Evolutionary conservation across 768 basidiomycete genomes (phyloP), one percentile per base, ranked within the genome.

Genomic region (Naganishia friedmannii): DNA sequence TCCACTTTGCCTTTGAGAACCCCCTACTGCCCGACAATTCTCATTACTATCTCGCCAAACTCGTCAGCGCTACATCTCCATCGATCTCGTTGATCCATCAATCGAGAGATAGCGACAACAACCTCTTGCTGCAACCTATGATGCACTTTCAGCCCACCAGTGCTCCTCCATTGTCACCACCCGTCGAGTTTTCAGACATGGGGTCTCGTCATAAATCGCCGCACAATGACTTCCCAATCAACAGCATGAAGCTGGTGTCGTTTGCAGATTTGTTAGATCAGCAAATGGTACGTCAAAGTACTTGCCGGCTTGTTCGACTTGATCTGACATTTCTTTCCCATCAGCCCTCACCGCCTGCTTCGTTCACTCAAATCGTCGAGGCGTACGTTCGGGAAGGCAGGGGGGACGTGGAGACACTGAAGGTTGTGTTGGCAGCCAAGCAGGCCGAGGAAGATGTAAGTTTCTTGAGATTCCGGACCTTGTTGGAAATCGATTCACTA

Each of bases 371-470:
- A 75, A 93, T 96, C 53, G 87, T 96, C 29, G 85, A 86, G 46
- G 92, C 93, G 9, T 96, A 94, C 83, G 85, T 86, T 68, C 82
- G 87, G 46, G 90, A 88, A 76, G 93, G 93, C 71, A 91, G 93
- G 71, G 93, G 92, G 53, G 93, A 96, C 84, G 86, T 93, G 28
- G 92, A 94, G 65, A 89, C 94, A 87, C 84, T 96, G 26, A 85
- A 95, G 42, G 87, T 91, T 74, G 90, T 96, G 86, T 84, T 96
- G 60, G 92, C 90, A 71, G 92, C 93, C 77, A 96, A 96, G 84
- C 86, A 88, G 55, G 89, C 93, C 15, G 93, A 96, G 79, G 93
- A 96, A 78, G 90, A 95, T 86, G 92, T 91, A 73, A 51, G 86
- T 75, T 42, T 26, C 3, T 26, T 7, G 51, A 4, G 17, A 73